A percentile compares a stretch with the other conserved stretches of the same genome.
phyloP scores from a whole-genome alignment of 768 basidiomycete species.

The Pisolithus albus region DNA sequence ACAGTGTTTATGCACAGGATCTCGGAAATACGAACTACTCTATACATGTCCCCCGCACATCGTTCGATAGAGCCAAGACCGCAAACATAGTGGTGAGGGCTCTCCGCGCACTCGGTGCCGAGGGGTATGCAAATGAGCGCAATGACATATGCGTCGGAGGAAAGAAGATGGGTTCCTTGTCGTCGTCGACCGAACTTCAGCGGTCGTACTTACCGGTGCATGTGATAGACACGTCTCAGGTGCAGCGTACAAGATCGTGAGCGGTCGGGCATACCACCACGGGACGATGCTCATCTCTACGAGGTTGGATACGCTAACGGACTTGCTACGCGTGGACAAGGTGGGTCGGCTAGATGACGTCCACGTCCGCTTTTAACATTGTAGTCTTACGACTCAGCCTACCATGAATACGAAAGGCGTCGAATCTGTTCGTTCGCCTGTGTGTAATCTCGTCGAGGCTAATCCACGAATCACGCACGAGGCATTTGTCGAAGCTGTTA shows the following conservation, averaged over 20 bases:
- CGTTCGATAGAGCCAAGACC: constrained; percentile 76
- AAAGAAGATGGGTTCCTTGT: constrained; percentile 72
- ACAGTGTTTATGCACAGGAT: constrained; percentile 50
- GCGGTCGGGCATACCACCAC: constrained; percentile 89
- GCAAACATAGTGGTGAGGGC: constrained; percentile 74
- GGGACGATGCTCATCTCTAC: constrained; percentile 97
- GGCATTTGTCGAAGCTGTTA: constrained; percentile 61
- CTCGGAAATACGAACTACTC: constrained; percentile 97
- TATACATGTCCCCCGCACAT: constrained; percentile 74
- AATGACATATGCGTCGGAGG: constrained; percentile 84
- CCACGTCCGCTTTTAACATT: no score
- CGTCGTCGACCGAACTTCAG: not conserved
- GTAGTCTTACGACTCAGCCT: constrained; percentile 39
- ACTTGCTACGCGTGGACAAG: constrained; percentile 60
- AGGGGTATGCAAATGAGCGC: constrained; percentile 77
- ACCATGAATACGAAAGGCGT: constrained; percentile 82
- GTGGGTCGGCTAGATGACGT: constrained; percentile 30
- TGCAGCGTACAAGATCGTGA: constrained; percentile 94
- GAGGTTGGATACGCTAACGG: constrained; percentile 60
- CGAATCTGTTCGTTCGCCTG: constrained; percentile 87
- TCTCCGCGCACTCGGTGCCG: constrained; percentile 65
- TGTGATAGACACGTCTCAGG: constrained; percentile 72
- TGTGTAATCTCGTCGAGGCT: constrained; percentile 69
- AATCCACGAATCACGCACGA: constrained; percentile 53
- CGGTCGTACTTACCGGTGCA: not conserved